A percentile compares a stretch with the other conserved stretches of the same genome.
Conservation (phyloP, 2,329 filamentous ascomycete genomes). For the Chaetomiaceae sp. region DNA sequence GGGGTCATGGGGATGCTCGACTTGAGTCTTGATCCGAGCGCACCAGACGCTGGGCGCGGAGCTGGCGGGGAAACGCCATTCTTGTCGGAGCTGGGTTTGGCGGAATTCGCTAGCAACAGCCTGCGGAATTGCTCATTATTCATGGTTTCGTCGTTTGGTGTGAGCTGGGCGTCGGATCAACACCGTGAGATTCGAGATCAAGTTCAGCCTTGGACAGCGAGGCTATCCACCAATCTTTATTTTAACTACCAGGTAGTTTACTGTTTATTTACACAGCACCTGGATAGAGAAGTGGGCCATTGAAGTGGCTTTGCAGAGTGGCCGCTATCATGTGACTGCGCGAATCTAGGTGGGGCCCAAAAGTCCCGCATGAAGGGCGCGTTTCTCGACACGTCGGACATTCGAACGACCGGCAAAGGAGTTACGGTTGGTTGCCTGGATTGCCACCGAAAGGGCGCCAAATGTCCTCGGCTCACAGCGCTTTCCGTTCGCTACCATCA, state of each 20-base stretch:
- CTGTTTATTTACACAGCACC: too few species aligned
- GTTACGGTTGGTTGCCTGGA: too few species aligned
- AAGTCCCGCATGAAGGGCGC: background rate
- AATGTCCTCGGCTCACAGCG: background rate
- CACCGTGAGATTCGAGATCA: background rate
- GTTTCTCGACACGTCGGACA: constrained; percentile 3
- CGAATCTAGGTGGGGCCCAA: background rate
- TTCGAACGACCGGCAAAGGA: background rate
- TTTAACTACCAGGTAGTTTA: too few species aligned
- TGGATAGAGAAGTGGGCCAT: background rate
- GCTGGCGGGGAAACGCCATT: constrained; percentile 40
- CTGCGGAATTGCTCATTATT: constrained; percentile 94
- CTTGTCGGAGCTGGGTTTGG: constrained; percentile 37
- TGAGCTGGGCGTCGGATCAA: background rate
- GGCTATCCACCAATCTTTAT: background rate
- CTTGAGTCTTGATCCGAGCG: constrained; percentile 72
- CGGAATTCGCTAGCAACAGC: constrained; percentile 56
- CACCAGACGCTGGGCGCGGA: constrained; percentile 29
- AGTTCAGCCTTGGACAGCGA: background rate
- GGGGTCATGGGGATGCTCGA: constrained; percentile 92
- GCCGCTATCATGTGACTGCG: constrained; percentile 15
- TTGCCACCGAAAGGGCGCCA: constrained; percentile 7
- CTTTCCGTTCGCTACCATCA: too few species aligned
- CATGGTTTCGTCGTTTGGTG: constrained; percentile 50
- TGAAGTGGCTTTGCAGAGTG: background rate